Evolutionary conservation across 2,329 filamentous ascomycete species (phyloP).

Genomic region (Pseudovirgaria hyperparasitica): DNA sequence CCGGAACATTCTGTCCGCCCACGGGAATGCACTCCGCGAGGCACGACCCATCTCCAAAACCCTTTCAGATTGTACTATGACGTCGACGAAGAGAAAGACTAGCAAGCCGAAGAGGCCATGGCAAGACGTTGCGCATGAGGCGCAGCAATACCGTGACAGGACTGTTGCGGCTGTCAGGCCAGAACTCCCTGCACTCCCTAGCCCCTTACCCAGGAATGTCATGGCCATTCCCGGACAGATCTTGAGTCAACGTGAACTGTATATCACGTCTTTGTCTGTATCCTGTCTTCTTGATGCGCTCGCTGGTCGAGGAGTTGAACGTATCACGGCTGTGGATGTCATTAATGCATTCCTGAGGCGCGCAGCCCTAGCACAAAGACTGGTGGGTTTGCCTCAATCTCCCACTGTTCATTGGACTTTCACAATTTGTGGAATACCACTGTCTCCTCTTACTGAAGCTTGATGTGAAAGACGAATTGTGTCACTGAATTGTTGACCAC

Average conservation of each 20-base stretch:
- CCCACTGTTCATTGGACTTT: too few relatives aligned
- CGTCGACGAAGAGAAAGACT: too few relatives aligned
- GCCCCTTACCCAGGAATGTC: slow-evolving; percentile 31
- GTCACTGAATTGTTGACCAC: slow-evolving; percentile 29
- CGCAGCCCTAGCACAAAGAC: slow-evolving; percentile 40
- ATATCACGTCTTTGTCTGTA: slow-evolving; percentile 38
- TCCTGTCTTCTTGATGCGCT: slow-evolving; percentile 30
- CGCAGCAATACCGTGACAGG: slow-evolving; percentile 33
- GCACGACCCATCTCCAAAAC: too few relatives aligned
- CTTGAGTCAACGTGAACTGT: slow-evolving; percentile 34
- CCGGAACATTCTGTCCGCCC: too few relatives aligned
- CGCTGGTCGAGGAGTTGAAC: slow-evolving; percentile 29
- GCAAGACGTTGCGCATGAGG: slow-evolving; percentile 34
- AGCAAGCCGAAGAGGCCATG: too few relatives aligned
- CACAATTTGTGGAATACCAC: too few relatives aligned
- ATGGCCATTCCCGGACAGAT: slow-evolving; percentile 32
- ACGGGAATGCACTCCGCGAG: too few relatives aligned
- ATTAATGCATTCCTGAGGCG: slow-evolving; percentile 42
- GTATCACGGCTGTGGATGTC: slow-evolving; percentile 32
- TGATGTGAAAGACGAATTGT: too few relatives aligned
- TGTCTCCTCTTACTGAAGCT: too few relatives aligned
- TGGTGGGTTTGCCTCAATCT: too few relatives aligned
- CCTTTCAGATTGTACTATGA: too few relatives aligned
- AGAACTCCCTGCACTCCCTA: slow-evolving; percentile 22
- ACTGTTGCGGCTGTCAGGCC: slow-evolving; percentile 31